phyloP scores from a whole-genome alignment of 371 early-diverging fungal genomes.

The Haplosporangium sp. region DNA sequence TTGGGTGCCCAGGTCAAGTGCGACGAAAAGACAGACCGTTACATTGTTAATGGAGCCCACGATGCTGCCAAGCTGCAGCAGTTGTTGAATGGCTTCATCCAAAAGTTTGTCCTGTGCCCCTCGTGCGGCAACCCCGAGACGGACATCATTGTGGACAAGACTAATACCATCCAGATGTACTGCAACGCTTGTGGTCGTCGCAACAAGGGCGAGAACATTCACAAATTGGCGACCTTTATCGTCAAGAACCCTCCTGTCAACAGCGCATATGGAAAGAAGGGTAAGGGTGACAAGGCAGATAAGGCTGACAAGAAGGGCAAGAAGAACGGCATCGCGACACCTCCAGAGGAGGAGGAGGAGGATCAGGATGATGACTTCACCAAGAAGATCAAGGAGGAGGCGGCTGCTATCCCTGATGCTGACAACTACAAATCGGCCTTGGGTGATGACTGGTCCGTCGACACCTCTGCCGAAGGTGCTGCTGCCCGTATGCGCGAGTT shows the following conservation, averaged over 20 bases:
- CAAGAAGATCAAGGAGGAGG: conserved; percentile 77
- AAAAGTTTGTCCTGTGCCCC: conserved; percentile 96
- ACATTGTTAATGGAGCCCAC: conserved; percentile 98
- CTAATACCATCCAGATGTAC: conserved; percentile 77
- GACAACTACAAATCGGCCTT: conserved; percentile 70
- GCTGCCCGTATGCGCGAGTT: conserved; percentile 81
- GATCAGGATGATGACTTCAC: conserved; percentile 80
- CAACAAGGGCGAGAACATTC: conserved; percentile 88
- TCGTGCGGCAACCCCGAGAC: conserved; percentile 99
- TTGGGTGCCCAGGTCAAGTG: conserved; percentile 95
- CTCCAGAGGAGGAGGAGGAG: conserved; percentile 57
- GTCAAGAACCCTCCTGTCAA: conserved; percentile 91
- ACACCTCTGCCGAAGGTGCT: conserved; percentile 84
- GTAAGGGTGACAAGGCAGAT: conserved; percentile 67
- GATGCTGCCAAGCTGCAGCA: conserved; percentile 91
- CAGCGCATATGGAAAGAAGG: conserved; percentile 72
- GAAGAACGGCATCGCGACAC: conserved; percentile 59
- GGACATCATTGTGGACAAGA: conserved; percentile 80
- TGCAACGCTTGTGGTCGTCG: conserved; percentile 96
- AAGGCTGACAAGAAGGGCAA: conserved; percentile 66
- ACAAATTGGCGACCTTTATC: conserved; percentile 91
- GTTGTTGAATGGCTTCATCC: conserved; percentile 95
- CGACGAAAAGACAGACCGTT: conserved; percentile 93
- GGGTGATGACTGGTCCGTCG: conserved; percentile 89
- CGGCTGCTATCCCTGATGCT: conserved; percentile 65